Evolutionary conservation across 2,329 filamentous ascomycete genomes (phyloP), one percentile per base, ranked within the genome.

Genomic region (Albophoma yamanashiensis): DNA sequence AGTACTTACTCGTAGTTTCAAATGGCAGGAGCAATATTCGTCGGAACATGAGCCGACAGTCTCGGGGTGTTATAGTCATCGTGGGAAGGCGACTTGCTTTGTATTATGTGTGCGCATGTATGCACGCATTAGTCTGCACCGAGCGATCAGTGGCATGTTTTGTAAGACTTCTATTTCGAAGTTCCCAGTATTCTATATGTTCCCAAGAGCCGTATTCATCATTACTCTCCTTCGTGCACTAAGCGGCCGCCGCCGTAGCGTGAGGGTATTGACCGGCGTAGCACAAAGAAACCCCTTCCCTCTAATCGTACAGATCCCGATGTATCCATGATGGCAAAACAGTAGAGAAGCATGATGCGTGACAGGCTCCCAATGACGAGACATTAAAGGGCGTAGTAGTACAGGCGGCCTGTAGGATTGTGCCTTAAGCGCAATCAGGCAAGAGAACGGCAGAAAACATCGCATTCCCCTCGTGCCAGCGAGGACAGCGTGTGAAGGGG

Each of bases 261-360:
- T 64, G 63, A 64, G 65, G 62, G 63, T 66, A 60, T 63, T 59
- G 62, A 68, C 66, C 67, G 66, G 63, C 67, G 64, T 67, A 61
- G 62, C 62, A 65, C 50, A n/a, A 67, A 53, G 14, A 17, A 53
- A 53, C 2, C 3, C 50, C 27, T 36, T 66, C 67, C 67, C 63
- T 63, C 65, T 69, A 69, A 55, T 67, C 63, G 63, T 69, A 69
- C 67, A 69, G 61, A 67, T 64, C 67, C 66, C 63, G 57, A 63
- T 40, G n/a, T 56, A 66, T 58, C 59, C 55, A 58, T 60, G 61
- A 62, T 43, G 25, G 15, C 55, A 57, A 15, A 42, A 31, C 55
- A 42, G 39, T 27, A n/a, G 14, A n/a, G 34, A 42, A 42, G 39
- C 39, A 31, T 43, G 25, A 57, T 43, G 39, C 55, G 52, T 56